Conservation (phyloP, 495 filamentous ascomycete genomes). For the Penicillium atrosanguineum region DNA sequence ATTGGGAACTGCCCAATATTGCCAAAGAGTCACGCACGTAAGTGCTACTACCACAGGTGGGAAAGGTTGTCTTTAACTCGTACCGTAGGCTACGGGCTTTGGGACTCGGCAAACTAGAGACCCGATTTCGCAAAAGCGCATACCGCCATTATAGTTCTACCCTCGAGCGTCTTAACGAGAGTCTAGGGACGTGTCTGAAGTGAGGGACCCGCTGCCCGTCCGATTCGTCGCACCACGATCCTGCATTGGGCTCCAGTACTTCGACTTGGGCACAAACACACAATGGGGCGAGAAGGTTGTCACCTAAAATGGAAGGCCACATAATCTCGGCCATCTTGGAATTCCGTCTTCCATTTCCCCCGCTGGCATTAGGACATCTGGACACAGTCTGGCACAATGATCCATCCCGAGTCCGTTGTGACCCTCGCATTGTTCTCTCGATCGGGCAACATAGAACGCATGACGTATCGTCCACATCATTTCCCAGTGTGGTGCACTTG, state of each 20-base stretch:
- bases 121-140: constrained; percentile 33
- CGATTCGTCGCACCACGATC: constrained; percentile 21
- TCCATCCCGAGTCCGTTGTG: not conserved
- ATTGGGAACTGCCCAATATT: constrained; percentile 50
- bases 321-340: constrained; percentile 1
- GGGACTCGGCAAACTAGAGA: constrained; percentile 26
- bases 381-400: not conserved
- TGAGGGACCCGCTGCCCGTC: constrained; percentile 32
- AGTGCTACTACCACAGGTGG: constrained; percentile 14
- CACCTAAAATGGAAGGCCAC: constrained; percentile 15
- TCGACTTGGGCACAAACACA: constrained; percentile 25
- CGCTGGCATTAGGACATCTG: not conserved
- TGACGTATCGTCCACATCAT: not conserved
- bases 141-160: constrained; percentile 64
- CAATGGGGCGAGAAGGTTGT: constrained; percentile 12
- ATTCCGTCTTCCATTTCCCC: not conserved
- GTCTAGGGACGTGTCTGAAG: constrained; percentile 64
- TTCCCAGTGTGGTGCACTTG: not conserved
- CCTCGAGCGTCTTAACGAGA: constrained; percentile 69
- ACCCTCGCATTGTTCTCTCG: not conserved
- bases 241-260: constrained; percentile 22
- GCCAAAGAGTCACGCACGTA: constrained; percentile 38
- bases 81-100: constrained; percentile 30
- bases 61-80: constrained; percentile 19
- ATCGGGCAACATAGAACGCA: not conserved